Percentiles rank a stretch among this genome's conserved stretches.
Evolutionary conservation across 495 filamentous ascomycete genomes (phyloP).

Genomic region (Platismatia glauca): DNA sequence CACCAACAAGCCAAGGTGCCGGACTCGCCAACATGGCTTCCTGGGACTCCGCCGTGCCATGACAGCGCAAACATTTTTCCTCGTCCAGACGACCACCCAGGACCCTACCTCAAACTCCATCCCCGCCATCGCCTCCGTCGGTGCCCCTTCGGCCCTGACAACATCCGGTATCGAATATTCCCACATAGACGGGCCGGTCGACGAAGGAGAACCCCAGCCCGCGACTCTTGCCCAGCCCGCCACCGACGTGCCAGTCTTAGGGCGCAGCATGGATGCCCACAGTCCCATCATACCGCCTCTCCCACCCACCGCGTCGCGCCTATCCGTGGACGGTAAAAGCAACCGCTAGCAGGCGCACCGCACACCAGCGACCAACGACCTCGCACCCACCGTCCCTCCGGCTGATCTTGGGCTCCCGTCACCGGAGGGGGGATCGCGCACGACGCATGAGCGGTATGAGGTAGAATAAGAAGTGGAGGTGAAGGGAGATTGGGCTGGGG

Average conservation of each 20-base stretch:
- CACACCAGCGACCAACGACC: background rate
- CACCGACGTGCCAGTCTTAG: background rate
- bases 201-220: background rate
- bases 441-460: no score
- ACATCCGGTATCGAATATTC: background rate
- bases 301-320: background rate
- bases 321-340: background rate
- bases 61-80: background rate
- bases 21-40: background rate
- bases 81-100: background rate
- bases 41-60: background rate
- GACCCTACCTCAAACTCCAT: background rate
- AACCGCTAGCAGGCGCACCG: background rate
- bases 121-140: background rate
- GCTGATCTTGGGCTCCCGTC: background rate
- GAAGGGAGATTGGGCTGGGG: background rate
- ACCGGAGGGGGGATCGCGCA: no score
- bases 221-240: background rate
- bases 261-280: background rate
- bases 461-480: no score
- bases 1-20: background rate
- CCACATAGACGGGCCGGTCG: background rate
- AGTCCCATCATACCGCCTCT: background rate
- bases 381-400: background rate
- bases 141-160: background rate